Percentiles rank a stretch among this genome's conserved stretches.
Conservation (phyloP, 2,329 filamentous ascomycete species). For the Colletotrichum zoysiae region DNA sequence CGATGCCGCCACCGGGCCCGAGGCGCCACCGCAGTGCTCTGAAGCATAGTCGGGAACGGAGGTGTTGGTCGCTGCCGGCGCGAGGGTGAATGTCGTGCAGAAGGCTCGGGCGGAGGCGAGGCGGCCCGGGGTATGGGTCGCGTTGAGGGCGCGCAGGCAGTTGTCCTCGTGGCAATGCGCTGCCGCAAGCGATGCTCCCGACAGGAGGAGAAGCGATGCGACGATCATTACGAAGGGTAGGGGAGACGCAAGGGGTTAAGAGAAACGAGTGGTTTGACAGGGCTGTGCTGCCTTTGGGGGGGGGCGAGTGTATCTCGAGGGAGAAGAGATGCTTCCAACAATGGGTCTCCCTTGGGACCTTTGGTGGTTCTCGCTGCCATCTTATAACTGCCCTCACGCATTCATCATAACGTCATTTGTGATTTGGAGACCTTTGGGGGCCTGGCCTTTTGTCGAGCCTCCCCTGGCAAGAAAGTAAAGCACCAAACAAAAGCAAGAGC, state of each 20-base stretch:
- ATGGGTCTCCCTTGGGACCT: not conserved
- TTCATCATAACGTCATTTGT: not conserved
- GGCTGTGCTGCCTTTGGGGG: not conserved
- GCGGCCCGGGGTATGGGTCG: conserved; percentile 49
- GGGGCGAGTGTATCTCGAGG: not conserved
- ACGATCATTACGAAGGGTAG: not conserved
- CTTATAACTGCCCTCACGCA: not conserved
- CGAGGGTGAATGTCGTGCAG: not conserved
- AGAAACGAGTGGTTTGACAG: not conserved
- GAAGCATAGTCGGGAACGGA: not conserved
- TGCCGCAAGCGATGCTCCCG: not conserved
- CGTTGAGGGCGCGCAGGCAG: conserved; percentile 52
- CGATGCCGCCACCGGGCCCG: not conserved
- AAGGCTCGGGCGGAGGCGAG: conserved; percentile 46
- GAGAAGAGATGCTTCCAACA: not conserved
- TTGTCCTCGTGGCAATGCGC: conserved; percentile 50
- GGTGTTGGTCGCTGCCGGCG: not conserved
- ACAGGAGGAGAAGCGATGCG: not conserved
- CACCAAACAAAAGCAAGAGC: too few relatives aligned
- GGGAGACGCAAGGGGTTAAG: not conserved
- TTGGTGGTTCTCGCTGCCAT: too few relatives aligned
- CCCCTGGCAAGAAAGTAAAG: too few relatives aligned
- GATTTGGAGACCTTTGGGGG: not conserved
- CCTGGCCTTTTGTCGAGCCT: not conserved
- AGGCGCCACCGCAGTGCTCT: not conserved